Conservation (phyloP, 208 protist genomes). For the Kentomonas sorsogonicus region DNA sequence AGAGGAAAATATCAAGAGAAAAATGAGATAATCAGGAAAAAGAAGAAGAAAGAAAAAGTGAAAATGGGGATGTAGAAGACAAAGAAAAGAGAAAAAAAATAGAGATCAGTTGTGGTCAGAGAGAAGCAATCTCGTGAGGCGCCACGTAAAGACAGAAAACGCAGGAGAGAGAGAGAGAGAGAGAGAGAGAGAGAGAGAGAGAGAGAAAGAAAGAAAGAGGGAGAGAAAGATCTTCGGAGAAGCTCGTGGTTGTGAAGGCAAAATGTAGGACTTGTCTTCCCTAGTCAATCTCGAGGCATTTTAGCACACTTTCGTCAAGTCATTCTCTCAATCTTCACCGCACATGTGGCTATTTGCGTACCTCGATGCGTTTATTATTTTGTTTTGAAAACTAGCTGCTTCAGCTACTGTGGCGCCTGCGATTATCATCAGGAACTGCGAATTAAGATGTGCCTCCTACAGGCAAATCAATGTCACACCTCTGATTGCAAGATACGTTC, state of each 20-base stretch:
- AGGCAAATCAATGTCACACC: neutral
- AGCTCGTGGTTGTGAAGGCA: too few species aligned
- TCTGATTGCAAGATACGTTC: neutral
- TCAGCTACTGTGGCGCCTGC: too few species aligned
- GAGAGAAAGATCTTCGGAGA: neutral
- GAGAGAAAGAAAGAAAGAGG: neutral
- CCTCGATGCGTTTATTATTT: too few species aligned
- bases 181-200: neutral
- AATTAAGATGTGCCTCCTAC: neutral
- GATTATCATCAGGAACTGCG: too few species aligned
- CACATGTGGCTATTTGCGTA: too few species aligned
- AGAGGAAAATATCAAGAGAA: slow-evolving; percentile 8
- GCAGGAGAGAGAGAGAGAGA: neutral
- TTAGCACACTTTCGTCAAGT: too few species aligned
- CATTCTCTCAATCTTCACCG: too few species aligned
- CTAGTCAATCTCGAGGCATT: too few species aligned
- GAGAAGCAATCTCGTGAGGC: neutral
- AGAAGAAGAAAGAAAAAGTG: slow-evolving; percentile 1
- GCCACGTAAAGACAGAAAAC: neutral
- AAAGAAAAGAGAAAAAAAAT: slow-evolving; percentile 5
- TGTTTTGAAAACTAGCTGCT: too few species aligned
- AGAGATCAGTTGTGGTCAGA: neutral
- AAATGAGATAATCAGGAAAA: neutral
- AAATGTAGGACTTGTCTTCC: too few species aligned
- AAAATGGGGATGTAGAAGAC: neutral